Evolutionary conservation across 257 asterid genomes (phyloP).

Genomic region (Ligustrum vulgare): DNA sequence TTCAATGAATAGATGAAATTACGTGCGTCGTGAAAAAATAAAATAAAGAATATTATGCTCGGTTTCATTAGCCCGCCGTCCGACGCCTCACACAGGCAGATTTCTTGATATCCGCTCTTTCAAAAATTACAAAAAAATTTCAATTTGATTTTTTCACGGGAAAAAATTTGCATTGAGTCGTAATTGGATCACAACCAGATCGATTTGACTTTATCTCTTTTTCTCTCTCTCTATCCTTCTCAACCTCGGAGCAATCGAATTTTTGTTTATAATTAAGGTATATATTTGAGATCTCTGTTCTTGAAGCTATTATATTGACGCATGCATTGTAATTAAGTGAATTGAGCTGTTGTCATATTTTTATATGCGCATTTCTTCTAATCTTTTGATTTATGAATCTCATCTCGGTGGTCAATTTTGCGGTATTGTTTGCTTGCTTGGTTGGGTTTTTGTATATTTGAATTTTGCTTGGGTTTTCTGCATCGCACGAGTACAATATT

Average conservation of each 20-base stretch:
- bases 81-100: constrained; percentile 22
- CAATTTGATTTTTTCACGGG: background rate
- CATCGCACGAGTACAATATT: constrained; percentile 14
- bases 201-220: constrained; percentile 23
- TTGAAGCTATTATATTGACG: constrained; percentile 27
- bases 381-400: constrained; percentile 30
- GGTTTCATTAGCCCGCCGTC: constrained; percentile 52
- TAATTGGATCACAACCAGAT: constrained; percentile 34
- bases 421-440: constrained; percentile 18
- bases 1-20: too few species aligned
- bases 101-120: constrained; percentile 25
- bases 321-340: constrained; percentile 24
- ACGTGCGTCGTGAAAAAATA: too few species aligned
- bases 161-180: constrained; percentile 29
- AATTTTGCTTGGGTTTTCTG: constrained; percentile 7
- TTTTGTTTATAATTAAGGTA: constrained; percentile 31
- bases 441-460: background rate
- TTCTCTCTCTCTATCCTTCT: background rate
- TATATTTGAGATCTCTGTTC: constrained; percentile 39
- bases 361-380: constrained; percentile 23
- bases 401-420: constrained; percentile 29
- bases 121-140: background rate
- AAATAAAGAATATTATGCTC: too few species aligned
- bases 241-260: constrained; percentile 22
- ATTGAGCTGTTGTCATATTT: constrained; percentile 4